Evolutionary conservation across 2,329 filamentous ascomycete genomes (phyloP).

Genomic region (Colletotrichum tropicicola): DNA sequence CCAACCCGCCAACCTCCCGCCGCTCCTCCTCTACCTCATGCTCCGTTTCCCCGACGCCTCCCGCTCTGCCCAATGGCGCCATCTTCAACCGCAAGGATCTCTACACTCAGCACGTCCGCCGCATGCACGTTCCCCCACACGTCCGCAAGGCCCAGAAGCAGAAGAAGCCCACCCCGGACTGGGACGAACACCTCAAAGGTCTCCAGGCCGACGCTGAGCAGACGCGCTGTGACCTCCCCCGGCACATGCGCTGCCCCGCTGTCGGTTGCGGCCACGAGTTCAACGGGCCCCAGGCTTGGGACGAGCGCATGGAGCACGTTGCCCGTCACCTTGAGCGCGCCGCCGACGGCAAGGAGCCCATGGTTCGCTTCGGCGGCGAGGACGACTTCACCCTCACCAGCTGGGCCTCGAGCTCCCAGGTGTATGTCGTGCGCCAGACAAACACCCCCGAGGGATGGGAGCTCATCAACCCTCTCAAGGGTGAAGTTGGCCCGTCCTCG

Average conservation of each 20-base stretch:
- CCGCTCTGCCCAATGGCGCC: constrained; percentile 60
- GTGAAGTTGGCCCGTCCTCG: constrained; percentile 22
- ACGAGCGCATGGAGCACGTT: constrained; percentile 87
- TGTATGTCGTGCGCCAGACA: constrained; percentile 45
- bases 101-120: constrained; percentile 86
- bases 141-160: constrained; percentile 48
- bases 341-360: constrained; percentile 40
- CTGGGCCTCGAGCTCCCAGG: constrained; percentile 48
- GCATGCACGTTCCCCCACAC: constrained; percentile 76
- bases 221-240: constrained; percentile 69
- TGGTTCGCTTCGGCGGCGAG: constrained; percentile 48
- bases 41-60: constrained; percentile 3
- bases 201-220: constrained; percentile 68
- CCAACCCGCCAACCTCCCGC: constrained; percentile 32
- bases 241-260: constrained; percentile 68
- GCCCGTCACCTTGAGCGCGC: constrained; percentile 78
- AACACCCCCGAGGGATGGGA: constrained; percentile 39
- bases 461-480: constrained; percentile 41
- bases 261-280: constrained; percentile 69
- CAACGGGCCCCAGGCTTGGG: constrained; percentile 73
- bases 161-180: constrained; percentile 46
- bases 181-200: constrained; percentile 63
- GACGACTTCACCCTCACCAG: constrained; percentile 47
- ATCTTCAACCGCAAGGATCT: constrained; percentile 92
- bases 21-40: constrained; percentile 12